A percentile compares a stretch with the other conserved stretches of the same genome.
These are phyloP conservation scores for Taphrina betulina DNA, from an alignment of 1,139 yeast species.

Conservation along the genomic window DNA sequence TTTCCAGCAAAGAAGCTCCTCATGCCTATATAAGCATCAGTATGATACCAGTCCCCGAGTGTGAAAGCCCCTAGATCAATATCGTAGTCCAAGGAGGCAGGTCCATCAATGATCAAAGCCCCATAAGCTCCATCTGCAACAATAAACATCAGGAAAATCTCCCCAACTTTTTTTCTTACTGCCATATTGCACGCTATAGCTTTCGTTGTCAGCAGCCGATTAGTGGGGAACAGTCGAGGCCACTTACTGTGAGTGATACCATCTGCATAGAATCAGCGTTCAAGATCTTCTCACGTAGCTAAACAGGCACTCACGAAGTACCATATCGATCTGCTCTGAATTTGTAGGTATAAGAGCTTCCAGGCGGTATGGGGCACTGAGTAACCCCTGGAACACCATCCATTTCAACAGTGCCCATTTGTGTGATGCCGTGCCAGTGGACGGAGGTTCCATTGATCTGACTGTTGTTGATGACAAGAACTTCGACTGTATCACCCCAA, in stretches of 20 bases:
- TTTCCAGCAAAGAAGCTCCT: slow-evolving; percentile 61
- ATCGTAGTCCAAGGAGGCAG: slow-evolving; percentile 50
- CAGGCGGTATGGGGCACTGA: slow-evolving; percentile 79
- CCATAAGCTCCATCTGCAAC: slow-evolving; percentile 48
- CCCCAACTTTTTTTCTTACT: slow-evolving; percentile 34
- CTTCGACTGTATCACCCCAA: slow-evolving; percentile 62
- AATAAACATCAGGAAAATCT: too few relatives aligned
- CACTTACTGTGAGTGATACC: slow-evolving; percentile 52
- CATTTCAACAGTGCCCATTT: slow-evolving; percentile 62
- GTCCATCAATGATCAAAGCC: slow-evolving; percentile 4
- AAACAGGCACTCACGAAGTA: slow-evolving; percentile 84
- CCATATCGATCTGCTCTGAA: slow-evolving; percentile 75
- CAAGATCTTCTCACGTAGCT: too few relatives aligned
- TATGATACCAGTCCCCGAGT: slow-evolving; percentile 75
- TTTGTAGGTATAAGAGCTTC: slow-evolving; percentile 61
- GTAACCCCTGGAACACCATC: slow-evolving; percentile 82
- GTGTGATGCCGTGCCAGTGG: slow-evolving; percentile 85
- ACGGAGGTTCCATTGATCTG: slow-evolving; percentile 63
- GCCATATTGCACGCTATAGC: background rate
- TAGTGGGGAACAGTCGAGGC: too few relatives aligned
- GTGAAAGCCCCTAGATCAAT: slow-evolving; percentile 60
- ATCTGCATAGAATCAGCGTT: too few relatives aligned
- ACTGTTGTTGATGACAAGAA: slow-evolving; percentile 59
- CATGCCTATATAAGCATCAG: slow-evolving; percentile 52
- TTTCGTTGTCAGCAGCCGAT: background rate